Conservation (phyloP, 441 rosid genomes). For the Francoa sonchifolia region DNA sequence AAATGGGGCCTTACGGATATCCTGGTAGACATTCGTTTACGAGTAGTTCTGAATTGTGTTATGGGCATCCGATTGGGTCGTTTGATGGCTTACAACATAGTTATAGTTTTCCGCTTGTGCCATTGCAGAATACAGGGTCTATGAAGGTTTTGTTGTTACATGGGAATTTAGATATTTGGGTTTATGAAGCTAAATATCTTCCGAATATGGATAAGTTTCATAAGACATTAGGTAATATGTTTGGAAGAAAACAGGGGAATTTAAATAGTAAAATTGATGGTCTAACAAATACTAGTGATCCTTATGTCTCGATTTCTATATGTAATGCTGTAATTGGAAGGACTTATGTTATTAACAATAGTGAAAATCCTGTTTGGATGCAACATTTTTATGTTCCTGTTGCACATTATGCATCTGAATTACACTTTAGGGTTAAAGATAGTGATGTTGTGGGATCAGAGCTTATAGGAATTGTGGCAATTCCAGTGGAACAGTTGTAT, state of each 20-base stretch:
- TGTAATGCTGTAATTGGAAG: constrained; percentile 55
- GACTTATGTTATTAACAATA: constrained; percentile 74
- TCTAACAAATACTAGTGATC: constrained; percentile 66
- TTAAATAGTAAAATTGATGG: constrained; percentile 38
- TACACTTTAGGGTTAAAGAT: constrained; percentile 82
- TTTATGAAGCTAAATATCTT: constrained; percentile 58
- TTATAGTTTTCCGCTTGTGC: constrained; percentile 37
- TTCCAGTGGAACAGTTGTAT: constrained; percentile 67
- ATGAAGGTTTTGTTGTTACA: constrained; percentile 60
- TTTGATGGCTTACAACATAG: constrained; percentile 29
- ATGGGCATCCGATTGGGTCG: constrained; percentile 49
- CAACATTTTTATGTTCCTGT: constrained; percentile 85
- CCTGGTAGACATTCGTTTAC: constrained; percentile 22
- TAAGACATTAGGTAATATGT: constrained; percentile 62
- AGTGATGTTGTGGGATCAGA: constrained; percentile 90
- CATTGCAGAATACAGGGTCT: constrained; percentile 36
- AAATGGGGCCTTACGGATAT: neutral
- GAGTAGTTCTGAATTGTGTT: constrained; percentile 27
- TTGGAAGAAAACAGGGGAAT: constrained; percentile 34
- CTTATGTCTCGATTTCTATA: constrained; percentile 68
- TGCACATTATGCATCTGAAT: constrained; percentile 75
- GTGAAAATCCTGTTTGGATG: constrained; percentile 80
- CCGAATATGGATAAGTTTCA: constrained; percentile 97
- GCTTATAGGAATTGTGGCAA: constrained; percentile 62
- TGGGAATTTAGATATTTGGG: constrained; percentile 78